These are phyloP conservation scores for Passalora sequoiae DNA, from an alignment of 2,329 filamentous ascomycete species.

Conservation along the genomic window DNA sequence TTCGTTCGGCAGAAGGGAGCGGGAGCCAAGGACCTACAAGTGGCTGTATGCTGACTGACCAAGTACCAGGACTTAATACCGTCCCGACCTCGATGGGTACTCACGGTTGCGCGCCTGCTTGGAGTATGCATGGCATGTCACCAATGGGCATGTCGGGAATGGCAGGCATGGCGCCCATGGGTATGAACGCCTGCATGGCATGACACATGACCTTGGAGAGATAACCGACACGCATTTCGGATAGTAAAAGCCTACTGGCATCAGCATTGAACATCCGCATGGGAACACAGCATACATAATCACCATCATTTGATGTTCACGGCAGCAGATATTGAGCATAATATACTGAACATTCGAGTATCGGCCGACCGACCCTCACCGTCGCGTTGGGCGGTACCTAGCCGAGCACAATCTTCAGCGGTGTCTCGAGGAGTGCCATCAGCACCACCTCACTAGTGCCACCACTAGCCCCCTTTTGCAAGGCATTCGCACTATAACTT, in stretches of 20 bases:
- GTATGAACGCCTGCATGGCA: neutral
- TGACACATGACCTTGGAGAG: neutral
- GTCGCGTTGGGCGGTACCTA: too few species aligned
- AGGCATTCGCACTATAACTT: too few species aligned
- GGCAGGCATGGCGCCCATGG: neutral
- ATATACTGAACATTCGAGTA: too few species aligned
- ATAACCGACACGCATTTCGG: neutral
- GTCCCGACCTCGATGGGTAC: too few species aligned
- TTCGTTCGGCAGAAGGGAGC: neutral
- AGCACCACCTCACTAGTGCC: too few species aligned
- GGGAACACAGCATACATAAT: neutral
- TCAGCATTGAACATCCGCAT: neutral
- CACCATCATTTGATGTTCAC: neutral
- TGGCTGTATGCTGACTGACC: conserved; percentile 5
- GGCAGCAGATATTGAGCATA: too few species aligned
- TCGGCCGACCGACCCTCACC: too few species aligned
- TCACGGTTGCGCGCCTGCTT: too few species aligned
- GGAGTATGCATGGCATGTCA: conserved; percentile 2
- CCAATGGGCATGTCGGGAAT: conserved; percentile 5
- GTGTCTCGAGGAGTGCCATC: too few species aligned
- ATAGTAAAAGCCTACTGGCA: neutral
- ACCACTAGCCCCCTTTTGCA: too few species aligned
- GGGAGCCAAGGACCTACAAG: conserved; percentile 1
- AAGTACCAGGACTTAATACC: neutral
- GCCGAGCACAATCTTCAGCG: too few species aligned